These are phyloP conservation scores for Thuja plicata DNA, from an alignment of 83 land plant species.

Conservation along the genomic window DNA sequence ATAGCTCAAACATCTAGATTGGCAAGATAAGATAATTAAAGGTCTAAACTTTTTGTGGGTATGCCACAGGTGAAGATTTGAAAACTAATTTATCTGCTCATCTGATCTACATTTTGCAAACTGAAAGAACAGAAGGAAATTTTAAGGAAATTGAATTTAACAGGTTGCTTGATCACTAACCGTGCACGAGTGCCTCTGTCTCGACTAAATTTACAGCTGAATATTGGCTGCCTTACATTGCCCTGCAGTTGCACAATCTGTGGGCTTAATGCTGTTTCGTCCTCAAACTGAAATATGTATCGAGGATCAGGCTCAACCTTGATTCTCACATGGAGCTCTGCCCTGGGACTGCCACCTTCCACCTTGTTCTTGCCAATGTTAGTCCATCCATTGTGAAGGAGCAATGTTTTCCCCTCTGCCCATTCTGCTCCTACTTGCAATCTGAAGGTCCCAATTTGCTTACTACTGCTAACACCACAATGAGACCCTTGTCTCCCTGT, in stretches of 20 bases:
- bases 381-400: slow-evolving; percentile 58
- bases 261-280: slow-evolving; percentile 65
- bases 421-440: slow-evolving; percentile 65
- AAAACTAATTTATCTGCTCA: neutral
- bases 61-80: neutral
- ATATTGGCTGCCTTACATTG: slow-evolving; percentile 76
- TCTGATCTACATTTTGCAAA: neutral
- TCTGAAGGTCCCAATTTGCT: slow-evolving; percentile 59
- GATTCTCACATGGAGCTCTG: slow-evolving; percentile 75
- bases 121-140: slow-evolving; percentile 12
- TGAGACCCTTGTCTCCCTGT: slow-evolving; percentile 50
- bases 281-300: slow-evolving; percentile 89
- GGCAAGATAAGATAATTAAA: neutral
- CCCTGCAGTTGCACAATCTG: slow-evolving; percentile 86
- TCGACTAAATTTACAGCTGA: slow-evolving; percentile 86
- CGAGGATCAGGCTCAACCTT: slow-evolving; percentile 92
- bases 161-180: slow-evolving; percentile 13
- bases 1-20: neutral
- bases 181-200: slow-evolving; percentile 26
- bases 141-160: neutral
- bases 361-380: slow-evolving; percentile 34
- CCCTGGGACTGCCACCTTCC: slow-evolving; percentile 39
- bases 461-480: slow-evolving; percentile 47
- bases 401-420: slow-evolving; percentile 44
- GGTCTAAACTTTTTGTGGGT: neutral